Evolutionary conservation across 2,329 filamentous ascomycete species (phyloP), one percentile per base, ranked within the genome.

Genomic region (Bipolaris victoriae): DNA sequence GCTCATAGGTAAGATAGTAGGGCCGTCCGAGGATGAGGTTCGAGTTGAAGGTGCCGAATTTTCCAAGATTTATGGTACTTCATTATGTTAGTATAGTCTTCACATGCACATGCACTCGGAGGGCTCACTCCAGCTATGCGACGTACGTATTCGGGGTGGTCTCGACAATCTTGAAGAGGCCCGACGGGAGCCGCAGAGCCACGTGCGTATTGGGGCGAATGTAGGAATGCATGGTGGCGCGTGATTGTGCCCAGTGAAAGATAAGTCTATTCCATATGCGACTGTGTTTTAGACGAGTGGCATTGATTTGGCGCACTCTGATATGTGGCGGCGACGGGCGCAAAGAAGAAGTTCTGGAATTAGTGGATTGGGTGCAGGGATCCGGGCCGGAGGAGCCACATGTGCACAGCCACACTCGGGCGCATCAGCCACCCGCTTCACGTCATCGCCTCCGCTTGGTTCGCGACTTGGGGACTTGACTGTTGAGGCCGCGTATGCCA

Each of bases 1-100:
- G 83, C 76, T 98, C 94, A 78, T 92, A 99, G 0, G 93, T 98
- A 58, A 96, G 82, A 79, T 97, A 87, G 74, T 91, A 97, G 0
- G 95, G 95, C 7, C 95, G 88, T n/a, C 92, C 90, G 61, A 99
- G 86, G 44, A 99, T 86, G 31, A 95, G 85, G 73, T 98, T 97
- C 50, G 91, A 88, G 15, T 91, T 89, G 73, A 99, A 97, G 1
- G 87, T 87, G 63, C 95, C 95, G 75, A 95, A 96, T 85, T 97
- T 98, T 54, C 92, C 92, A 33, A 98, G 82, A 1, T 91, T 92
- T 63, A 98, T 90, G 43, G 87, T 91, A 39, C 93, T 97, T 65
- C 67, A 11, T 20, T 1, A n/a, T 6, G 2, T 24, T 15, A 26
- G 54, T 65, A 46, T 64, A 58, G 24, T 40, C 55, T 3, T 15